Percentiles rank a stretch among this genome's conserved stretches.
Evolutionary conservation across 768 basidiomycete genomes (phyloP).

Genomic region (Mycena polygramma): DNA sequence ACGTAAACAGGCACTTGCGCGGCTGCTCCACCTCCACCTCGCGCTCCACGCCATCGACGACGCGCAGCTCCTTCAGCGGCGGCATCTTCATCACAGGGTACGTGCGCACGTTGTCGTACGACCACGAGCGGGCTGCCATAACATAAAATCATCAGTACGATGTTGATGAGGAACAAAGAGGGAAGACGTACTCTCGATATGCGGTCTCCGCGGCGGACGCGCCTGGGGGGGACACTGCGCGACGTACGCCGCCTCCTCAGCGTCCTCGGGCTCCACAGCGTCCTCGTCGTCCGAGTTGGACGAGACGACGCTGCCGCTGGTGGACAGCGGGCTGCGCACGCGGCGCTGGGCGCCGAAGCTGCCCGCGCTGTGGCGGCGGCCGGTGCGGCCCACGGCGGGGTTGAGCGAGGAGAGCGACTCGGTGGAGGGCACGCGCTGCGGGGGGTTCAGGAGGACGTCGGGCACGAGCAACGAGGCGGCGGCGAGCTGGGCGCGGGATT

Average conservation of each 20-base stretch:
- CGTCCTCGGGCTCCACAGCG: slow-evolving; percentile 21
- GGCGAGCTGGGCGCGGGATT: slow-evolving; percentile 9
- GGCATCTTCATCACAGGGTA: slow-evolving; percentile 74
- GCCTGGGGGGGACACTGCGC: slow-evolving; percentile 38
- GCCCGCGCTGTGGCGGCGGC: slow-evolving; percentile 52
- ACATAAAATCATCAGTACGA: slow-evolving; percentile 28
- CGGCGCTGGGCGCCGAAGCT: slow-evolving; percentile 41
- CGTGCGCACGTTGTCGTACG: slow-evolving; percentile 78
- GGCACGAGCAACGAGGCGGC: slow-evolving; percentile 50
- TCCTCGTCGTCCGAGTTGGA: slow-evolving; percentile 47
- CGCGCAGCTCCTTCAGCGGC: slow-evolving; percentile 68
- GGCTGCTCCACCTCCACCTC: slow-evolving; percentile 69
- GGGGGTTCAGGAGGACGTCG: slow-evolving; percentile 45
- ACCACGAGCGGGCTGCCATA: slow-evolving; percentile 75
- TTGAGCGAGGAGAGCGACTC: slow-evolving; percentile 8
- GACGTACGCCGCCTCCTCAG: slow-evolving; percentile 42
- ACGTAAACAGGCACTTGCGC: slow-evolving; percentile 78
- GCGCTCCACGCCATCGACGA: slow-evolving; percentile 57
- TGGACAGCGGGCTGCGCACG: slow-evolving; percentile 52
- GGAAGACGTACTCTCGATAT: slow-evolving; percentile 64
- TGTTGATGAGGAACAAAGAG: not conserved
- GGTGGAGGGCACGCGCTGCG: slow-evolving; percentile 35
- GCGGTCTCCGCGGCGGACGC: slow-evolving; percentile 50
- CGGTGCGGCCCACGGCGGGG: slow-evolving; percentile 42
- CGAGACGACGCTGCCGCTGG: slow-evolving; percentile 31